Conservation (phyloP, 371 early-diverging fungal species). For the Apophysomyces sp. region DNA sequence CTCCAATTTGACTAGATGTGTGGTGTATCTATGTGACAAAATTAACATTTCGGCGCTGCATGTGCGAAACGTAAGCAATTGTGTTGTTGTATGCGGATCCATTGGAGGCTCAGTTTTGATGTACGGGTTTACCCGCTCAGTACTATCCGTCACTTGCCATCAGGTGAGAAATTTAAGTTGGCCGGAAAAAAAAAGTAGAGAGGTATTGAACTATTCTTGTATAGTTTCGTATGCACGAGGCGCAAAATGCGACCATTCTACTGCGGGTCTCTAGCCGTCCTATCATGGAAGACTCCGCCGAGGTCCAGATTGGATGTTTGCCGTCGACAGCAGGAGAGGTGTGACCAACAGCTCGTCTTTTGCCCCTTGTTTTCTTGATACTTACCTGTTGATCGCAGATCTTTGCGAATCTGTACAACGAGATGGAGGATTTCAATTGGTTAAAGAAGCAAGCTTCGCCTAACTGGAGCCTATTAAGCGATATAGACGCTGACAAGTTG, state of each 20-base stretch:
- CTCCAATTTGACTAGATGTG: constrained; percentile 51
- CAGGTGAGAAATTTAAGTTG: constrained; percentile 38
- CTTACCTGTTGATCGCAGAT: neutral
- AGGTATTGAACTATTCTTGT: neutral
- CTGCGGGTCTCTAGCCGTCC: constrained; percentile 74
- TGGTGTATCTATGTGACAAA: constrained; percentile 47
- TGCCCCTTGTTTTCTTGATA: neutral
- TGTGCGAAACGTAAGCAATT: constrained; percentile 60
- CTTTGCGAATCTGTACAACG: constrained; percentile 47
- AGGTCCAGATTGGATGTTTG: constrained; percentile 51
- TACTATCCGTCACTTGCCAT: constrained; percentile 67
- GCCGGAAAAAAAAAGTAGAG: neutral
- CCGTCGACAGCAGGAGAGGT: neutral
- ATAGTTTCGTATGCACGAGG: constrained; percentile 80
- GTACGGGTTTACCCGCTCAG: constrained; percentile 58
- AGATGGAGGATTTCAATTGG: constrained; percentile 88
- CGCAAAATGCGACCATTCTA: constrained; percentile 56
- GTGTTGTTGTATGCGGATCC: constrained; percentile 60
- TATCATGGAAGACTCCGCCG: constrained; percentile 77
- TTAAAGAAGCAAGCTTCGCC: constrained; percentile 74
- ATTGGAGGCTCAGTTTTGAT: constrained; percentile 71
- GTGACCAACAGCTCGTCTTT: neutral
- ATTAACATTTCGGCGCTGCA: constrained; percentile 60
- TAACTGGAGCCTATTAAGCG: constrained; percentile 53
- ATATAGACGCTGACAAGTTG: neutral